Conservation (phyloP, 2,329 filamentous ascomycete species). For the Delphinella strobiligena region DNA sequence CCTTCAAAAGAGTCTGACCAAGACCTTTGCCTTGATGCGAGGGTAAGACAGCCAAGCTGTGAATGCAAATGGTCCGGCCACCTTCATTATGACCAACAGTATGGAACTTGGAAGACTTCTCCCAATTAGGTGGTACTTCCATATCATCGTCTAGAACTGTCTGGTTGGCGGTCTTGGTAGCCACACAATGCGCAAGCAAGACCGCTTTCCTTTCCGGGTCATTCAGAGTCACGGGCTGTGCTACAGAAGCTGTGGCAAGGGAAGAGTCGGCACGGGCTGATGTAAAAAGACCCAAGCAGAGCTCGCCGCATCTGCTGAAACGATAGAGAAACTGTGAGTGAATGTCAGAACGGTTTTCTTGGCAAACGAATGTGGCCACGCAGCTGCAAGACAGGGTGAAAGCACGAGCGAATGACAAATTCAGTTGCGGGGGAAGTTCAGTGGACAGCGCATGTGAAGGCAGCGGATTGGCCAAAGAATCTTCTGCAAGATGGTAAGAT, state of each 20-base stretch:
- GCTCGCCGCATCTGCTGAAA: constrained; percentile 59
- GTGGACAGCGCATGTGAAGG: no score
- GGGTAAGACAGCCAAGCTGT: constrained; percentile 70
- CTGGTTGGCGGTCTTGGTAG: constrained; percentile 53
- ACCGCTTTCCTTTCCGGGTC: constrained; percentile 47
- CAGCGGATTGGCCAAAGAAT: no score
- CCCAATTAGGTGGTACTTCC: constrained; percentile 59
- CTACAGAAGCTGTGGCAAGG: constrained; percentile 42
- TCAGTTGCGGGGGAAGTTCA: no score
- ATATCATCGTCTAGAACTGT: constrained; percentile 66
- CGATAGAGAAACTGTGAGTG: constrained; percentile 58
- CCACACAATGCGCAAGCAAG: constrained; percentile 66
- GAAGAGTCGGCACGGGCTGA: constrained; percentile 40
- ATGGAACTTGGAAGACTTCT: constrained; percentile 14
- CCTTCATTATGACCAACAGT: constrained; percentile 55
- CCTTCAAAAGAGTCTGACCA: constrained; percentile 60
- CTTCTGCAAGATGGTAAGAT: no score
- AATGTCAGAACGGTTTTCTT: background rate
- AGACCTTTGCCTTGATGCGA: constrained; percentile 63
- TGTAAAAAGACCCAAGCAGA: constrained; percentile 71
- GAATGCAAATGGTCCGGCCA: constrained; percentile 65
- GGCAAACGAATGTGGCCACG: no score
- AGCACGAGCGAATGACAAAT: no score
- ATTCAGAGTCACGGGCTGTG: constrained; percentile 47
- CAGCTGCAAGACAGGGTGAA: no score